These are phyloP conservation scores for Alternaria metachromatica DNA, from an alignment of 2,329 filamentous ascomycete species.

Conservation along the genomic window DNA sequence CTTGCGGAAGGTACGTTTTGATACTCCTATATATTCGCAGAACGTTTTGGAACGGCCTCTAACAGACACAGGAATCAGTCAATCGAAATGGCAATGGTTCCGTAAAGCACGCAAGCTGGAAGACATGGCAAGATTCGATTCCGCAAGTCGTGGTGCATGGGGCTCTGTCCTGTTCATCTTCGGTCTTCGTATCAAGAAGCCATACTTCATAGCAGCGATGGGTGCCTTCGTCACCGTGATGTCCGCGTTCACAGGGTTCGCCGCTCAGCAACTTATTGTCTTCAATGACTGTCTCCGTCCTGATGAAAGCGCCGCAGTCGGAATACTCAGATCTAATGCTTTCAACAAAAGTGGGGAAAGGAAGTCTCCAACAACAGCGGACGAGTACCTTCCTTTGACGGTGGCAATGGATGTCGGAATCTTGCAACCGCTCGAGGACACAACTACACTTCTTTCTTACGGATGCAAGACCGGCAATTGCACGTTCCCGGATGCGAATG, in stretches of 20 bases:
- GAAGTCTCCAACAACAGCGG: neutral
- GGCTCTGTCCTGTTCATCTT: conserved; percentile 9
- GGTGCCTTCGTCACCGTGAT: conserved; percentile 11
- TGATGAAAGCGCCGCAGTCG: neutral
- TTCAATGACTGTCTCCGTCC: conserved; percentile 8
- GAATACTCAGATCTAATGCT: conserved; percentile 5
- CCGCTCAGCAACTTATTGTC: conserved; percentile 14
- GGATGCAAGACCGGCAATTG: conserved; percentile 20
- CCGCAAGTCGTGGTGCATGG: conserved; percentile 20
- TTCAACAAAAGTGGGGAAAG: neutral
- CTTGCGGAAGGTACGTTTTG: conserved; percentile 14
- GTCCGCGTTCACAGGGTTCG: conserved; percentile 8
- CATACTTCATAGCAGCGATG: conserved; percentile 11
- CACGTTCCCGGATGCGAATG: conserved; percentile 4
- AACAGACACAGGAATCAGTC: conserved; percentile 15
- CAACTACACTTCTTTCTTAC: conserved; percentile 9
- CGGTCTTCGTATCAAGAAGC: neutral
- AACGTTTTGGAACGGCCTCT: neutral
- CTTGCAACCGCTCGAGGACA: conserved; percentile 7
- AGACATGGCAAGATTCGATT: conserved; percentile 15
- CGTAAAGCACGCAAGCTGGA: conserved; percentile 1
- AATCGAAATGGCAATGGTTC: conserved; percentile 21
- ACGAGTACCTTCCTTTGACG: conserved; percentile 4
- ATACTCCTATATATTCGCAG: neutral
- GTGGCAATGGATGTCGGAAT: conserved; percentile 14